Base-by-base conservation (phyloP, 306 rosid species). In the Cucurbita ficifolia region DNA sequence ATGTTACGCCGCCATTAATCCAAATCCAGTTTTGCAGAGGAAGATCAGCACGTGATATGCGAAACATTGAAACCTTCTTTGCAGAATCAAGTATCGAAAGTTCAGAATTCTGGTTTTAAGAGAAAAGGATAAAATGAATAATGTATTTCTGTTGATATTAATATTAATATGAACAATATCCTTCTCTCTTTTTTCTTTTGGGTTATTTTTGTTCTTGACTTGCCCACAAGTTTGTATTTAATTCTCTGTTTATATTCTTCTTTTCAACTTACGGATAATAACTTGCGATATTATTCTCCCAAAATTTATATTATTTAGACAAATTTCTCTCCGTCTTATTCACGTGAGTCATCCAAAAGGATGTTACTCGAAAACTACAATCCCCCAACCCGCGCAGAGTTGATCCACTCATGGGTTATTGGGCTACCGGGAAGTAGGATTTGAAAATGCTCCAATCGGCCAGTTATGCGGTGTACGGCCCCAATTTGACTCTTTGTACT, bases 1-100 rank as follows among this genome's bases (percentile, higher is more conserved):
- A 82, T 80, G 83, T 82, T 77, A 89, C 55, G 35, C 70, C 19
- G 46, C 76, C 70, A 51, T 29, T 64, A 53, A 53, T 73, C 80
- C 24, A n/a, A 46, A 48, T 69, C 58, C 43, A 5, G 17, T 46
- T 69, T 24, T 22, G 42, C 73, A 69, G 73, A 50, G 22, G 43
- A 69, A 69, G 57, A 69, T 46, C 18, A 43, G 71, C 71, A 64
- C 71, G 71, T 64, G 71, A 68, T 68, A 13, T 7, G 39, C 55
- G 54, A 19, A 13, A 21, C 19, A 7, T 43, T 56, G 14, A 68
- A 45, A 22, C 19, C 55, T 45, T 43, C 38, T 43, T 21, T 46
- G 71, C 36, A 5, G 36, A 60, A 7, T 39, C 10, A 7, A 42
- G 52, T 14, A 64, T 5, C 17, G 5, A 18, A 64, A 64, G 5